Evolutionary conservation across 2,329 filamentous ascomycete genomes (phyloP).

Genomic region (Penicillium concentricum): DNA sequence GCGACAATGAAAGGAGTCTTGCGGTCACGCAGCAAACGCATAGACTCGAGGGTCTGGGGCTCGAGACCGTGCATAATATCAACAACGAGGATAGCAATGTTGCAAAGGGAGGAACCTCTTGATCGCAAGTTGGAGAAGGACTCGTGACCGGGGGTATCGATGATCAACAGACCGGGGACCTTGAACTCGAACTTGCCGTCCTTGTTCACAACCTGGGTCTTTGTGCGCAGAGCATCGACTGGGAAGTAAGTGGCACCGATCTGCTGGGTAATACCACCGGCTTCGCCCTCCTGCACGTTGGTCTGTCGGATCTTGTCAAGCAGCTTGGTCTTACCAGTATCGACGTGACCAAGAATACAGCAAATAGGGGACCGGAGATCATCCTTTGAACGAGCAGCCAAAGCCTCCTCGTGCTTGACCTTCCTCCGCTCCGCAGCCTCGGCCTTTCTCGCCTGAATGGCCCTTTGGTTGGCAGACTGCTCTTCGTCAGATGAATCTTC

Average conservation of each 20-base stretch:
- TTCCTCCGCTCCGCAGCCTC: conserved; percentile 86
- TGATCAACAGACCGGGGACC: conserved; percentile 91
- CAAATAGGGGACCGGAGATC: conserved; percentile 96
- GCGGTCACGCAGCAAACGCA: conserved; percentile 86
- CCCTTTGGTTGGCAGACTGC: conserved; percentile 68
- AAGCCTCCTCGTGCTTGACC: conserved; percentile 84
- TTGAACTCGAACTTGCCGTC: conserved; percentile 94
- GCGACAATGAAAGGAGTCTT: conserved; percentile 98
- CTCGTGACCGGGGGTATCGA: conserved; percentile 99
- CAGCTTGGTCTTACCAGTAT: conserved; percentile 99
- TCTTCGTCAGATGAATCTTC: conserved; percentile 60
- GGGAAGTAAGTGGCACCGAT: conserved; percentile 99
- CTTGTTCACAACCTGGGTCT: conserved; percentile 89
- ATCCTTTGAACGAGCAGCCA: conserved; percentile 88
- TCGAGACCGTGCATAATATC: conserved; percentile 99
- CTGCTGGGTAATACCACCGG: conserved; percentile 98
- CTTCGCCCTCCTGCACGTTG: conserved; percentile 98
- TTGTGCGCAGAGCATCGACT: conserved; percentile 84
- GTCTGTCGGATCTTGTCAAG: conserved; percentile 98
- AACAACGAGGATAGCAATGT: conserved; percentile 97
- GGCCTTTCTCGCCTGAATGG: conserved; percentile 75
- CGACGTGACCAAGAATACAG: conserved; percentile 99
- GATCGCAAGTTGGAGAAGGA: conserved; percentile 98
- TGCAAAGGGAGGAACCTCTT: conserved; percentile 95
- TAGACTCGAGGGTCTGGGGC: conserved; percentile 94